phyloP scores from a whole-genome alignment of 2,329 filamentous ascomycete species.

The Phoma sp. region DNA sequence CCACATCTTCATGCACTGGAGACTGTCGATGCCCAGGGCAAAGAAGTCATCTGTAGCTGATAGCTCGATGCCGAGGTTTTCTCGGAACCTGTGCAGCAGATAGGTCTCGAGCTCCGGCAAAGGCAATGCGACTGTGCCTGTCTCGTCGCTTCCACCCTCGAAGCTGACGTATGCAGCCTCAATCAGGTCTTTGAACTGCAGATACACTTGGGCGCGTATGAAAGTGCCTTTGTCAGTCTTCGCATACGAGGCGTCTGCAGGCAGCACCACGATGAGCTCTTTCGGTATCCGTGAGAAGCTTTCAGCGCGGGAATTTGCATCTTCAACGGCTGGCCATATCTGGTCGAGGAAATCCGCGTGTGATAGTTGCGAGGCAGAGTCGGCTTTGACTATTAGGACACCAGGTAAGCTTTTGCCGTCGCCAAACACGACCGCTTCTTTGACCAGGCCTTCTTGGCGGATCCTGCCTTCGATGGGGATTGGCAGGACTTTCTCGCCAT shows the following conservation, averaged over 20 bases:
- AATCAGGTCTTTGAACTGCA: conserved; percentile 56
- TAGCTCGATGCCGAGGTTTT: conserved; percentile 27
- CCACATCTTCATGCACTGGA: conserved; percentile 64
- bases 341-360: conserved; percentile 55
- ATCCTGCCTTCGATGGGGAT: conserved; percentile 61
- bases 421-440: conserved; percentile 65
- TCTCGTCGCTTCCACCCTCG: conserved; percentile 29
- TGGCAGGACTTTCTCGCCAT: conserved; percentile 59
- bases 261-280: conserved; percentile 60
- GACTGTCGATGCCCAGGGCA: conserved; percentile 61
- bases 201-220: conserved; percentile 60
- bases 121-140: conserved; percentile 30
- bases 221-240: conserved; percentile 64
- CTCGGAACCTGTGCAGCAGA: conserved; percentile 26
- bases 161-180: conserved; percentile 51
- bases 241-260: conserved; percentile 54
- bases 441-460: conserved; percentile 58
- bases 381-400: conserved; percentile 59
- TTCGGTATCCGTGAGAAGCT: conserved; percentile 60
- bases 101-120: conserved; percentile 42
- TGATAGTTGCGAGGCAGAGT: conserved; percentile 50
- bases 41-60: conserved; percentile 61
- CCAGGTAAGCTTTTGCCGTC: conserved; percentile 60
- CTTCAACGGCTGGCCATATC: conserved; percentile 59
- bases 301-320: conserved; percentile 57